Conservation (phyloP, 306 rosid genomes). For the Begonia loranthoides region DNA sequence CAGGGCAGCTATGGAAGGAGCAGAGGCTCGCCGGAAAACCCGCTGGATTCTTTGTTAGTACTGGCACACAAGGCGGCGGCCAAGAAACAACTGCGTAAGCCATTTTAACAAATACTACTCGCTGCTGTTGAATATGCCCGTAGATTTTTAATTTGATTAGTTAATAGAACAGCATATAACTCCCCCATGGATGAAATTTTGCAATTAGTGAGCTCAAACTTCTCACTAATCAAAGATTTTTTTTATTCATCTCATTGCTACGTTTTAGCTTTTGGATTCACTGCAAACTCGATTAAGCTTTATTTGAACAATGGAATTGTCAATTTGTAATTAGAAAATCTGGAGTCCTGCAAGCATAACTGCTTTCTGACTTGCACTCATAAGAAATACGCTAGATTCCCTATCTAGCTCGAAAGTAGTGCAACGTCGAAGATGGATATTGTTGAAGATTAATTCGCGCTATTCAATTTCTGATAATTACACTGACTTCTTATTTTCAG, state of each 20-base stretch:
- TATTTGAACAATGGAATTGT: not conserved
- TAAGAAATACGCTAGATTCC: too few species aligned
- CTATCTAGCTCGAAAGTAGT: not conserved
- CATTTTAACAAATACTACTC: not conserved
- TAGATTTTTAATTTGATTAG: too few species aligned
- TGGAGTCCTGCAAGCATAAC: too few species aligned
- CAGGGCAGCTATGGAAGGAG: constrained; percentile 70
- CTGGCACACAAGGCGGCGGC: constrained; percentile 98
- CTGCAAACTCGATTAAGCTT: not conserved
- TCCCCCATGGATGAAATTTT: too few species aligned
- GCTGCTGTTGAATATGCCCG: too few species aligned
- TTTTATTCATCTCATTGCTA: not conserved
- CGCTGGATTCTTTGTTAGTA: constrained; percentile 81
- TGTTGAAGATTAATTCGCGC: too few species aligned
- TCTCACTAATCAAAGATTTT: not conserved
- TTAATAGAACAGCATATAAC: too few species aligned
- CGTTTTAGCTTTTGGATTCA: constrained; percentile 2
- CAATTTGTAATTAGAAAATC: not conserved
- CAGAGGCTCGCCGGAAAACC: constrained; percentile 95
- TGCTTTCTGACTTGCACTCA: too few species aligned
- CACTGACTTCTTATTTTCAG: too few species aligned
- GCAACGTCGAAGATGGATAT: not conserved
- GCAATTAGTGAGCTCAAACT: too few species aligned
- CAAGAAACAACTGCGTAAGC: constrained; percentile 97
- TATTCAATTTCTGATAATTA: too few species aligned